Evolutionary conservation across 78 protist genomes (phyloP), one percentile per base, ranked within the genome.

Genomic region (Corallochytrium limacisporum): DNA sequence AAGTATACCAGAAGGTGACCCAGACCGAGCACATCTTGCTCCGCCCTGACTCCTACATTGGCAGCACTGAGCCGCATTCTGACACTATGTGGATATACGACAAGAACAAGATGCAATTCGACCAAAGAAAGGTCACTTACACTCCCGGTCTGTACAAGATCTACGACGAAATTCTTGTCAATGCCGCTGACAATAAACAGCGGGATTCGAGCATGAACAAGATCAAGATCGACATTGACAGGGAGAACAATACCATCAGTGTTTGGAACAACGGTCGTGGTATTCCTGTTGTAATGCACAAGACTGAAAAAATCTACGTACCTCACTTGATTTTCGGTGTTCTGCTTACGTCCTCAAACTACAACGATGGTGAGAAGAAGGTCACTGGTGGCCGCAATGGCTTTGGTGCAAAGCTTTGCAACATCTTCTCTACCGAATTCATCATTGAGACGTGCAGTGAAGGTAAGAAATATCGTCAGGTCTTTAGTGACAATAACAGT

Each of bases 91-190:
- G 85, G 86, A 86, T 87, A 46, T 55, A n/a, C 48, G 70, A 62
- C 28, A 31, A 39, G 6, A 70, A 33, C n/a, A 50, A 40, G 24
- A 22, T 83, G 56, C 75, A 59, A 44, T 53, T 60, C 9, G n/a
- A n/a, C n/a, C n/a, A n/a, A n/a, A 65, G 88, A 18, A 33, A 40
- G 40, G 60, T 91, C 26, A 56, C 65, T 13, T 95, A 56, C 65
- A 88, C 79, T 1, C 99, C 98, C 0, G 99, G 95, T 26, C 74
- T 97, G 15, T 82, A 69, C 72, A 95, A 96, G 86, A 88, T 95
- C 35, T 97, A 95, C 46, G 99, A 97, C 51, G 99, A 97, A 69
- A 90, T 97, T 32, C 77, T 97, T 8, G 99, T 97, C 70, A 97
- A 97, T 66, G 99, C 99, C 3, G 88, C 98, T 3, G 99, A 97